These are phyloP conservation scores for Candida boleticola DNA, from an alignment of 805 yeast species.

Conservation along the genomic window DNA sequence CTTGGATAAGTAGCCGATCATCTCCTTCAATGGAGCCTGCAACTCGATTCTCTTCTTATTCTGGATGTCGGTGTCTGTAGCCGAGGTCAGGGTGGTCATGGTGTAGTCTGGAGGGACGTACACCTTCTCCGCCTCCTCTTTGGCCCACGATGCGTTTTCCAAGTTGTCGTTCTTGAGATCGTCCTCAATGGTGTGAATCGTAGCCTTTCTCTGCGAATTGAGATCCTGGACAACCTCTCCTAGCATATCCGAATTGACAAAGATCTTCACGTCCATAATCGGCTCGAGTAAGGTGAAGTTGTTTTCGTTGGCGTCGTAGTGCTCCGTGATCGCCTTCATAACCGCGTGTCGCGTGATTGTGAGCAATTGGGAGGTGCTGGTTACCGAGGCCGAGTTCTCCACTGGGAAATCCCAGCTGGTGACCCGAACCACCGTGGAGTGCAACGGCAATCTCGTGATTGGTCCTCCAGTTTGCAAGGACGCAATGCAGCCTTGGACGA, in stretches of 20 bases:
- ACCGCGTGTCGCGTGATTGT: constrained; percentile 43
- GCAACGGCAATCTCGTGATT: constrained; percentile 53
- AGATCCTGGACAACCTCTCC: constrained; percentile 87
- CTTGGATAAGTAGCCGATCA: constrained; percentile 83
- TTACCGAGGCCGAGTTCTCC: constrained; percentile 41
- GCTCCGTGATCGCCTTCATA: constrained; percentile 17
- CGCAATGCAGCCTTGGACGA: constrained; percentile 58
- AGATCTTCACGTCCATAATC: constrained; percentile 71
- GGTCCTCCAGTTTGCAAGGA: constrained; percentile 70
- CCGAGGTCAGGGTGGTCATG: constrained; percentile 25
- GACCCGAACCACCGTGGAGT: constrained; percentile 58
- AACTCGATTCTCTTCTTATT: constrained; percentile 66
- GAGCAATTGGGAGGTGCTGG: constrained; percentile 39
- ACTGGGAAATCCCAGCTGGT: constrained; percentile 52
- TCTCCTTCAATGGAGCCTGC: constrained; percentile 78
- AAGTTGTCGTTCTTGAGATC: constrained; percentile 33
- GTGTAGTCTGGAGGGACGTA: constrained; percentile 82
- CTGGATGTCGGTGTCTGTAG: constrained; percentile 14
- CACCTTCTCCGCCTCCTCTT: constrained; percentile 55
- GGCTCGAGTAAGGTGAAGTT: constrained; percentile 76
- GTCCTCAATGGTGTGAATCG: constrained; percentile 69
- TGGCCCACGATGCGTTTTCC: constrained; percentile 46
- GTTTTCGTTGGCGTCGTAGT: constrained; percentile 13
- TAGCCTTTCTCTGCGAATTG: constrained; percentile 74
- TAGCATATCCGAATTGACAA: constrained; percentile 65